Percentiles rank a stretch among this genome's conserved stretches.
phyloP scores from a whole-genome alignment of 1,284 basidiomycete species.

The Puccinia brachypodii region DNA sequence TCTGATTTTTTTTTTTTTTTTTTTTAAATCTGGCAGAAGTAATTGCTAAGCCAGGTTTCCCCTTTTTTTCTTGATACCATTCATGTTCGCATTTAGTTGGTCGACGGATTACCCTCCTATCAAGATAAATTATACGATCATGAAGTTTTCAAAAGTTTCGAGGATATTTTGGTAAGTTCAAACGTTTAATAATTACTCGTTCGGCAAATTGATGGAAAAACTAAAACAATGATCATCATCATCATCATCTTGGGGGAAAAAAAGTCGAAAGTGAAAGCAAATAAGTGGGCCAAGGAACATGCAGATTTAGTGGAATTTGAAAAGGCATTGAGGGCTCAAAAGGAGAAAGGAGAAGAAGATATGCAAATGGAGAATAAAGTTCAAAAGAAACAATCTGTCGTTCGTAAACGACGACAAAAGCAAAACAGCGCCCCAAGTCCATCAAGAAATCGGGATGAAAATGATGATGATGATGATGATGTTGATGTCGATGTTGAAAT shows the following conservation, averaged over 20 bases:
- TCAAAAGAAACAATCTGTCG: slow-evolving; percentile 17
- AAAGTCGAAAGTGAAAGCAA: slow-evolving; percentile 32
- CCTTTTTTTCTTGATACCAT: not conserved
- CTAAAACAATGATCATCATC: not conserved
- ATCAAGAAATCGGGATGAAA: not conserved
- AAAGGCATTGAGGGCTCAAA: slow-evolving; percentile 9
- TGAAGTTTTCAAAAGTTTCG: slow-evolving; percentile 77
- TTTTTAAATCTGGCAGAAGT: slow-evolving; percentile 52
- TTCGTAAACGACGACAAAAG: not conserved
- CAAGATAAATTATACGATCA: slow-evolving; percentile 93
- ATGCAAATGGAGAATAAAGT: slow-evolving; percentile 24
- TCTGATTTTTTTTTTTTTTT: not conserved
- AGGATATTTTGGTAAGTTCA: slow-evolving; percentile 72
- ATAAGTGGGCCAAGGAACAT: slow-evolving; percentile 47
- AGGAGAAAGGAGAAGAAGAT: slow-evolving; percentile 43
- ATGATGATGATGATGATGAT: not conserved
- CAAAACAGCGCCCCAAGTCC: not conserved
- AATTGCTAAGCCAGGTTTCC: not conserved
- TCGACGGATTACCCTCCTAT: slow-evolving; percentile 70
- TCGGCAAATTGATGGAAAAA: not conserved
- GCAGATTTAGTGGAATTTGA: slow-evolving; percentile 43
- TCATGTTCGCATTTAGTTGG: slow-evolving; percentile 13
- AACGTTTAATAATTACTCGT: too few species aligned
- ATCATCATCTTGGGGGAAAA: not conserved
- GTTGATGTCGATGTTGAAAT: not conserved